phyloP scores from a whole-genome alignment of 176 grass and related monocot genomes.

The Oryza glaberrima region DNA sequence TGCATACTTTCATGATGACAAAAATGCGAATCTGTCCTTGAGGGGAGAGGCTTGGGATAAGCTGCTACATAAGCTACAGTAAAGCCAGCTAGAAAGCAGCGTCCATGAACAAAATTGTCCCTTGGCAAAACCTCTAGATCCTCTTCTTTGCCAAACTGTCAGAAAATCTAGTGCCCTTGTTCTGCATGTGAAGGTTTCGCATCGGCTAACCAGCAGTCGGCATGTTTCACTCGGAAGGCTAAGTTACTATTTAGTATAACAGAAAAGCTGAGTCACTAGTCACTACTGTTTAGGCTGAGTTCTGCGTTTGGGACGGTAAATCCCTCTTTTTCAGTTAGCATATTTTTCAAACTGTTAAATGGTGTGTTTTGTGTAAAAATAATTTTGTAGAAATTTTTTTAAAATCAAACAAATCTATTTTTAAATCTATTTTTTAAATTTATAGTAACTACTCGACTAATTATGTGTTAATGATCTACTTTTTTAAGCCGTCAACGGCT shows the following conservation, averaged over 20 bases:
- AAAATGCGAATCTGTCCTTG: slow-evolving; percentile 11
- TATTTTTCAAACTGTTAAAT: too few species aligned
- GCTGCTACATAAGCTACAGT: slow-evolving; percentile 43
- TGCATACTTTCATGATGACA: slow-evolving; percentile 17
- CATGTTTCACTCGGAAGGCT: background rate
- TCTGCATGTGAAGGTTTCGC: slow-evolving; percentile 25
- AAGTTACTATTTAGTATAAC: too few species aligned
- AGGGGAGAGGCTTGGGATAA: background rate
- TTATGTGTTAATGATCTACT: too few species aligned
- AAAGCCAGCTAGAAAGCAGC: slow-evolving; percentile 30
- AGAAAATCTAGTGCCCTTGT: slow-evolving; percentile 8
- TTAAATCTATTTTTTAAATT: too few species aligned
- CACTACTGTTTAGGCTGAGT: background rate
- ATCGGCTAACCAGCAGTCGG: background rate
- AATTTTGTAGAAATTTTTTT: too few species aligned
- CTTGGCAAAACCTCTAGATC: slow-evolving; percentile 15
- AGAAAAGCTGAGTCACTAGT: too few species aligned
- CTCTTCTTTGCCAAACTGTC: slow-evolving; percentile 16
- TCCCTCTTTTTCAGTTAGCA: too few species aligned
- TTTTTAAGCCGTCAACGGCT: too few species aligned
- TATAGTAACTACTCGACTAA: too few species aligned
- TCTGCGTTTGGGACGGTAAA: too few species aligned
- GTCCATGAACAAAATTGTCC: background rate
- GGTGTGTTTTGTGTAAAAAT: too few species aligned
- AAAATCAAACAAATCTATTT: too few species aligned